phyloP scores from a whole-genome alignment of 2,329 filamentous ascomycete species.

The Huntiella decipiens region DNA sequence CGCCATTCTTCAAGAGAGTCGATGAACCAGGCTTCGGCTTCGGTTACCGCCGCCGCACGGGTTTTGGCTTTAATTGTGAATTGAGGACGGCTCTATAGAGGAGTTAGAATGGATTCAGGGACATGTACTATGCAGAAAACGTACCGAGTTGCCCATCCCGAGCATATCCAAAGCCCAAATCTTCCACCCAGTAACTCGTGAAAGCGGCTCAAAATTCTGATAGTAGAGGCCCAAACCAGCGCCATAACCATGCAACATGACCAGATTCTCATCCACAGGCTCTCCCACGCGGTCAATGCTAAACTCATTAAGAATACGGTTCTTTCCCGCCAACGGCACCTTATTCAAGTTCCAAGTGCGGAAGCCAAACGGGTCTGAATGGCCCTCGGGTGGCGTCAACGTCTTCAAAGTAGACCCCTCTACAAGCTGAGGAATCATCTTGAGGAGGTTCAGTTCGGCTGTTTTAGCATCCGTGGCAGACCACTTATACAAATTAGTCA shows the following conservation, averaged over 20 bases:
- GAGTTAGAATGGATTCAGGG: background rate
- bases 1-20: constrained; percentile 96
- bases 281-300: constrained; percentile 72
- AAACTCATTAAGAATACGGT: constrained; percentile 82
- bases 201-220: constrained; percentile 86
- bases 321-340: constrained; percentile 66
- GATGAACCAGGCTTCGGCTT: constrained; percentile 91
- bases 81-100: constrained; percentile 41
- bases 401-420: constrained; percentile 37
- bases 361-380: constrained; percentile 61
- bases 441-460: constrained; percentile 77
- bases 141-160: constrained; percentile 68
- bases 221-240: constrained; percentile 96
- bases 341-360: constrained; percentile 73
- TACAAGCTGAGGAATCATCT: constrained; percentile 66
- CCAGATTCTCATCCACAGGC: constrained; percentile 62
- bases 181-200: constrained; percentile 61
- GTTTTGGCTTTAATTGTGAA: constrained; percentile 78
- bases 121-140: background rate
- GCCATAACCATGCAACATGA: constrained; percentile 94
- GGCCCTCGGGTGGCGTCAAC: constrained; percentile 23
- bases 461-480: constrained; percentile 58
- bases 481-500: constrained; percentile 41
- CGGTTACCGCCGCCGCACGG: constrained; percentile 57
- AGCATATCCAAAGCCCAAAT: constrained; percentile 88